A percentile compares a stretch with the other conserved stretches of the same genome.
Evolutionary conservation across 225 moss, liverwort and hornwort species (phyloP).

Genomic region (Polytrichum formosum): DNA sequence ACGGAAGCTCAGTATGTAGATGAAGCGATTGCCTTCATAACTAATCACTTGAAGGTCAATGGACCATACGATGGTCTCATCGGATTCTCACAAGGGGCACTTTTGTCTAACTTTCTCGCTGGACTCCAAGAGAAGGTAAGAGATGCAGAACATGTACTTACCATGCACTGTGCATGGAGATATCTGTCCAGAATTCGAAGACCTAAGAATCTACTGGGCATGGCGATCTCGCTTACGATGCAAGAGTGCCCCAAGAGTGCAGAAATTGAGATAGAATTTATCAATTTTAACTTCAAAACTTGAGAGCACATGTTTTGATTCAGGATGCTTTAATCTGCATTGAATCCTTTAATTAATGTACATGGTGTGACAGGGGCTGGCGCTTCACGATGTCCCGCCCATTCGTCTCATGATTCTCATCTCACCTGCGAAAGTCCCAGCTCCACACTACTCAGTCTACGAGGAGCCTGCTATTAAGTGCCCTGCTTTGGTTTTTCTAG

Average conservation of each 20-base stretch:
- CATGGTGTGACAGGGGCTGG: slow-evolving; percentile 48
- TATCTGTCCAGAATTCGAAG: too few species aligned
- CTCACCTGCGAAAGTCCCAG: slow-evolving; percentile 59
- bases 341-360: background rate
- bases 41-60: slow-evolving; percentile 76
- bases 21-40: slow-evolving; percentile 54
- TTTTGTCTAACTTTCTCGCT: slow-evolving; percentile 47
- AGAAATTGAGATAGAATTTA: too few species aligned
- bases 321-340: too few species aligned
- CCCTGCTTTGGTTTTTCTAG: slow-evolving; percentile 57
- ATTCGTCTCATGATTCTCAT: slow-evolving; percentile 63
- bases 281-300: too few species aligned
- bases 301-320: too few species aligned
- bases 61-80: slow-evolving; percentile 88
- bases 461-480: slow-evolving; percentile 47
- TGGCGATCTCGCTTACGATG: too few species aligned
- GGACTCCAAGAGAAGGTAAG: slow-evolving; percentile 70
- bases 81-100: slow-evolving; percentile 87
- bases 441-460: slow-evolving; percentile 47
- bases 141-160: background rate
- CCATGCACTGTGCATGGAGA: too few species aligned
- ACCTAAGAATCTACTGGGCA: too few species aligned
- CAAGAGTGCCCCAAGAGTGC: too few species aligned
- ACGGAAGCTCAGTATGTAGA: slow-evolving; percentile 54
- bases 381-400: slow-evolving; percentile 54